Evolutionary conservation across 768 basidiomycete genomes (phyloP).

Genomic region (Mycena kentingensis): DNA sequence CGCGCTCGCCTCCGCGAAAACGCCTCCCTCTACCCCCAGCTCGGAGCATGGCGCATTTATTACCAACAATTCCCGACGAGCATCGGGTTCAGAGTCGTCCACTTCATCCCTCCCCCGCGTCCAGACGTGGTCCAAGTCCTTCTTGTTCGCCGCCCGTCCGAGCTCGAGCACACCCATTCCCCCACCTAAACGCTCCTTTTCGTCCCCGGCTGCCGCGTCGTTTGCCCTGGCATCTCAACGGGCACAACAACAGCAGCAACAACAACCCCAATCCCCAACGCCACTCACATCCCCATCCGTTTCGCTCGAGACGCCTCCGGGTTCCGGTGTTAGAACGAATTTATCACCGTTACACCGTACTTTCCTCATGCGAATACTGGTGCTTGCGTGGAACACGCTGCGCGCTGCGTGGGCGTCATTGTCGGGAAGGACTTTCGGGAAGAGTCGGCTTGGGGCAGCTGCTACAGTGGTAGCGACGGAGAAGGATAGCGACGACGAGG

Average conservation of each 20-base stretch:
- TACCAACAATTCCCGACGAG: conserved; percentile 23
- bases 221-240: conserved; percentile 42
- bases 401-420: conserved; percentile 62
- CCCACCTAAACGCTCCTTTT: conserved; percentile 59
- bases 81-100: conserved; percentile 28
- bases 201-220: conserved; percentile 61
- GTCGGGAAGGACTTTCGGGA: conserved; percentile 19
- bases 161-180: conserved; percentile 29
- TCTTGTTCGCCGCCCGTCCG: conserved; percentile 42
- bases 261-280: conserved; percentile 27
- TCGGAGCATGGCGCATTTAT: conserved; percentile 37
- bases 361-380: conserved; percentile 71
- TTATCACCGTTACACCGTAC: conserved; percentile 56
- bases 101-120: conserved; percentile 49
- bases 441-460: conserved; percentile 20
- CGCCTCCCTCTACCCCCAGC: conserved; percentile 60
- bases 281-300: conserved; percentile 26
- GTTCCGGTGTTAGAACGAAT: conserved; percentile 39
- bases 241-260: conserved; percentile 25
- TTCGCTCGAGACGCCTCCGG: conserved; percentile 34
- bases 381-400: conserved; percentile 69
- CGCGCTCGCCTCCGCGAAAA: conserved; percentile 61
- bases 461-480: conserved; percentile 17
- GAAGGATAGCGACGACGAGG: conserved; percentile 25
- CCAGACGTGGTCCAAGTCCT: conserved; percentile 58